Evolutionary conservation across 2,329 filamentous ascomycete genomes (phyloP).

Genomic region (Periglandula ipomoeae): DNA sequence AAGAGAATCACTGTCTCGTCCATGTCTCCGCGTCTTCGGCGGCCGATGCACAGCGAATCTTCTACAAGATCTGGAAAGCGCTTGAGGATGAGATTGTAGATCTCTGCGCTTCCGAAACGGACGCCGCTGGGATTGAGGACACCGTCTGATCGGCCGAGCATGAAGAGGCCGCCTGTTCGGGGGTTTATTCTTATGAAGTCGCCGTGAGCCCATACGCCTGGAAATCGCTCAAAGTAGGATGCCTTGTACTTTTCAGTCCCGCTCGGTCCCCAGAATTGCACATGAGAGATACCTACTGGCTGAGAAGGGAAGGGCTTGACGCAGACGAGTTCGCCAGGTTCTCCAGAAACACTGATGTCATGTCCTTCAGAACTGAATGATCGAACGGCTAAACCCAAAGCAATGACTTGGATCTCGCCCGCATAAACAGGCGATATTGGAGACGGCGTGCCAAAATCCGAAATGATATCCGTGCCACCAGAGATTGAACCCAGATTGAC

Average conservation of each 20-base stretch:
- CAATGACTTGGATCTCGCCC: neutral
- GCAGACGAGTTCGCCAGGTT: neutral
- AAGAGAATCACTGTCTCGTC: neutral
- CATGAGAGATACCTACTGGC: neutral
- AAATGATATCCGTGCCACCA: conserved; percentile 1
- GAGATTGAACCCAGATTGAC: neutral
- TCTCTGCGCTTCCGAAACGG: neutral
- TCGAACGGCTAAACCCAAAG: neutral
- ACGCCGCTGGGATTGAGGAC: neutral
- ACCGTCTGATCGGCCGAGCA: conserved; percentile 1
- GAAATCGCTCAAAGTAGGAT: neutral
- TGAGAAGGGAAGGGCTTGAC: neutral
- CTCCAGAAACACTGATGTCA: neutral
- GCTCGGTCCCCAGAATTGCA: neutral
- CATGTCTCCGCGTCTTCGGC: neutral
- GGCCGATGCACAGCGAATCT: neutral
- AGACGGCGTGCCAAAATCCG: neutral
- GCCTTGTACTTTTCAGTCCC: too few species aligned
- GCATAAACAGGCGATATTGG: neutral
- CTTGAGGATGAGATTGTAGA: neutral
- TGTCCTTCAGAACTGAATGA: too few species aligned
- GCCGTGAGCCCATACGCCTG: neutral
- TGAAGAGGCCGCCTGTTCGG: neutral
- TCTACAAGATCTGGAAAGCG: neutral
- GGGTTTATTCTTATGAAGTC: neutral